Percentiles rank a stretch among this genome's conserved stretches.
These are phyloP conservation scores for Elsinoe necatrix DNA, from an alignment of 2,329 filamentous ascomycete species.

Conservation along the genomic window DNA sequence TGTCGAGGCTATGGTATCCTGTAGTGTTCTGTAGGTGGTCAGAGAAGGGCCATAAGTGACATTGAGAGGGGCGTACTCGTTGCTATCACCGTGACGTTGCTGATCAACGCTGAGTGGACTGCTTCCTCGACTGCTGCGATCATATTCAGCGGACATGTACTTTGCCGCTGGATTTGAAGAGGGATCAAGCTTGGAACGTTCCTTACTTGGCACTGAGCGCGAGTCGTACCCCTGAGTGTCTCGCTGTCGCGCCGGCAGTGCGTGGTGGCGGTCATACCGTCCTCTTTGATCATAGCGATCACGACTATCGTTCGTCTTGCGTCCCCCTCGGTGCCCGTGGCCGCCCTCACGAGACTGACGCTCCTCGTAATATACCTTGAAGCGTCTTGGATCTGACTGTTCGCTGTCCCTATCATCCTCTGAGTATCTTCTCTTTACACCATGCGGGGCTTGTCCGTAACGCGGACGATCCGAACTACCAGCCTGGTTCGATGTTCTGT, in stretches of 20 bases:
- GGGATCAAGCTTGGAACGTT: conserved; percentile 8
- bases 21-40: conserved; percentile 20
- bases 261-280: conserved; percentile 14
- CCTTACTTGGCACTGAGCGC: conserved; percentile 15
- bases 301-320: conserved; percentile 19
- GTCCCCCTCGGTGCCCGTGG: conserved; percentile 16
- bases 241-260: not conserved
- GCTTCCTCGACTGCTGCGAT: not conserved
- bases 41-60: conserved; percentile 19
- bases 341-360: conserved; percentile 19
- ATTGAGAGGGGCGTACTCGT: conserved; percentile 24
- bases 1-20: conserved; percentile 42
- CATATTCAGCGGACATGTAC: conserved; percentile 2
- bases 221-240: conserved; percentile 14
- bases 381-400: conserved; percentile 50
- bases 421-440: conserved; percentile 58
- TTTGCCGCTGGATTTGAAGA: conserved; percentile 3
- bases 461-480: conserved; percentile 22
- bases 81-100: not conserved
- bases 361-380: conserved; percentile 56
- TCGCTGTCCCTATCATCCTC: conserved; percentile 48
- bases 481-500: conserved; percentile 29
- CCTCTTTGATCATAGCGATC: conserved; percentile 17
- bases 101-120: not conserved
- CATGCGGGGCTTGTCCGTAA: conserved; percentile 28